Base-by-base conservation (phyloP, 116 monocot species). In the Posidonia oceanica region DNA sequence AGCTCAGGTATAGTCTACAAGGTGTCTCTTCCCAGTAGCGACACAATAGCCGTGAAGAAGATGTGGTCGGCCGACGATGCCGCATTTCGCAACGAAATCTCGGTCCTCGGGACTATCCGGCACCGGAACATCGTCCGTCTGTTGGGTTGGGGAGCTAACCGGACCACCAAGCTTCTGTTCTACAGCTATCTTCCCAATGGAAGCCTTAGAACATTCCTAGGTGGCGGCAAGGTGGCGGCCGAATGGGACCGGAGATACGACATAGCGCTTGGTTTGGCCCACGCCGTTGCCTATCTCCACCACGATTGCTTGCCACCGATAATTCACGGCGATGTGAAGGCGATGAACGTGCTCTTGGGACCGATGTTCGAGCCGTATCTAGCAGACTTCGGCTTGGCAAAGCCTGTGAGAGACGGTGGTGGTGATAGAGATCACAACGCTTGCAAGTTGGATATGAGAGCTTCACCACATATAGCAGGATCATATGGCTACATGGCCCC, bases 401-500 rank as follows among this genome's bases (percentile, higher is more conserved):
- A 82, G 59, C 72, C 84, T 36, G 37, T 84, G 5, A 64, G 22
- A 36, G 29, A 23, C 18, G 55, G 61, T 11, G 20, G 54, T 23
- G n/a, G 51, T 7, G 11, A 29, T n/a, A 42, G 22, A 4, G 3
- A 18, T 36, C n/a, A 4, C 10, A 44, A 6, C 48, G 48, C 7
- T 12, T 48, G 22, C 21, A 80, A 78, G 57, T 18, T 73, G 41
- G 70, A 73, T 52, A 13, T 52, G 36, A 37, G 39, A 17, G 64
- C 58, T 42, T 76, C 60, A 70, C 87, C 39, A 36, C 36, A n/a
- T 11, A 66, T 91, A 53, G 86, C 88, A 56, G 96, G 96, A 0
- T 91, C 96, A 5, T 96, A 87, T 60, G 96, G 96, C 5, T 96
- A 96, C 83, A 91, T 96, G 16, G 91, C 91, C 39, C 91, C 96